Evolutionary conservation across 768 basidiomycete species (phyloP).

Genomic region (Psilocybe azurescens): DNA sequence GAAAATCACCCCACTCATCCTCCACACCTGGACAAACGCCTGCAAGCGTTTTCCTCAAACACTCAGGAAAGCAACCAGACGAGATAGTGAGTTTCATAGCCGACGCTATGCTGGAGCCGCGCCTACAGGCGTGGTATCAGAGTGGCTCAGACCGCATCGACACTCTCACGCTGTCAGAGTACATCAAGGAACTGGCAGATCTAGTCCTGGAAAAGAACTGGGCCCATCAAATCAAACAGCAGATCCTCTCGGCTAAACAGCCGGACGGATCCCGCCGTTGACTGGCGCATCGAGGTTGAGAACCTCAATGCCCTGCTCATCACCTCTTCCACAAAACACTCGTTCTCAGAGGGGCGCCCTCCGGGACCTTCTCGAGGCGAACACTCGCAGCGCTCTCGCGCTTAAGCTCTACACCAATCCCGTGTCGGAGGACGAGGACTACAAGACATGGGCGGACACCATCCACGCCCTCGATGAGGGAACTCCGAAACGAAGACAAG

Average conservation of each 20-base stretch:
- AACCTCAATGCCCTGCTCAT: conserved; percentile 1
- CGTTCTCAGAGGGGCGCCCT: no score
- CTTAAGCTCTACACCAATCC: no score
- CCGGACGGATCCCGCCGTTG: neutral
- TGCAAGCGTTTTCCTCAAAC: neutral
- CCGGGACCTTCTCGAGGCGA: no score
- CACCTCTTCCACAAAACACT: no score
- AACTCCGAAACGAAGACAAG: no score
- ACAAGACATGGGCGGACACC: neutral
- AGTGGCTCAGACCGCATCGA: neutral
- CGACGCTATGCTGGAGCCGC: neutral
- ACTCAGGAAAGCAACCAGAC: neutral
- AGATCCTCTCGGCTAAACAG: no score
- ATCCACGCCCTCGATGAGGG: no score
- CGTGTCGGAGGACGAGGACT: no score
- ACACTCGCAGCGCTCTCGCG: no score
- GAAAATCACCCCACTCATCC: no score
- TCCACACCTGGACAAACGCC: no score
- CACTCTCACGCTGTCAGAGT: neutral
- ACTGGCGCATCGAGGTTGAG: conserved; percentile 25
- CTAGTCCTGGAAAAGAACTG: neutral
- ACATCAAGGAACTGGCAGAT: neutral
- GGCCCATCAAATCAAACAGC: no score
- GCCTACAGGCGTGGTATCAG: neutral
- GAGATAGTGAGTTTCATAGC: neutral